These are phyloP conservation scores for Lyophyllum atratum DNA, from an alignment of 768 basidiomycete genomes.

Conservation along the genomic window DNA sequence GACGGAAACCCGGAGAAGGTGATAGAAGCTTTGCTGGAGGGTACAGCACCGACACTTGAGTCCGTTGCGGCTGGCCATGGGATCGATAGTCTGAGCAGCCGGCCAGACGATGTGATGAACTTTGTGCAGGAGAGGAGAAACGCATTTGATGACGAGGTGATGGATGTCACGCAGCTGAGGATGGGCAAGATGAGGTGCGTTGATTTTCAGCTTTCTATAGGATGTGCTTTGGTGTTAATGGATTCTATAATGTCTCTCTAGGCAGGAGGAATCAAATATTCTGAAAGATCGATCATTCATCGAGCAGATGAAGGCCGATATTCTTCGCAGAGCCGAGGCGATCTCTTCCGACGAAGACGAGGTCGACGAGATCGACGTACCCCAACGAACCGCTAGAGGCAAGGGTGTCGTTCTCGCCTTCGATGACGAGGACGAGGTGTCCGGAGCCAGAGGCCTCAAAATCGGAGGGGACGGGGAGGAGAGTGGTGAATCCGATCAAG, in stretches of 20 bases:
- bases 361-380: slow-evolving; percentile 13
- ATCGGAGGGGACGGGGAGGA: slow-evolving; percentile 64
- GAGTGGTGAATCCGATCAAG: slow-evolving; percentile 30
- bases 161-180: slow-evolving; percentile 62
- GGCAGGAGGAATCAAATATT: slow-evolving; percentile 45
- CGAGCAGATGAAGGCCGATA: slow-evolving; percentile 83
- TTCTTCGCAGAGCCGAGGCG: slow-evolving; percentile 73
- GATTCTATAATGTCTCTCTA: slow-evolving; percentile 16
- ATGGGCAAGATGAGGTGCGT: slow-evolving; percentile 60
- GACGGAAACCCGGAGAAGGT: slow-evolving; percentile 60
- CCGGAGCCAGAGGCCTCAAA: slow-evolving; percentile 49
- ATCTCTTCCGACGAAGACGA: slow-evolving; percentile 66
- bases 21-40: slow-evolving; percentile 75
- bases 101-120: slow-evolving; percentile 14
- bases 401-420: slow-evolving; percentile 26
- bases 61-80: background rate
- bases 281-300: slow-evolving; percentile 59
- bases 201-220: background rate
- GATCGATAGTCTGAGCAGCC: slow-evolving; percentile 1
- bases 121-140: slow-evolving; percentile 58
- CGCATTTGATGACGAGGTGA: slow-evolving; percentile 69
- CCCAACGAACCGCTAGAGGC: slow-evolving; percentile 25
- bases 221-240: background rate
- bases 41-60: slow-evolving; percentile 52
- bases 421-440: slow-evolving; percentile 53